phyloP scores from a whole-genome alignment of 2,329 filamentous ascomycete species.

The Neocucurbitaria cava region DNA sequence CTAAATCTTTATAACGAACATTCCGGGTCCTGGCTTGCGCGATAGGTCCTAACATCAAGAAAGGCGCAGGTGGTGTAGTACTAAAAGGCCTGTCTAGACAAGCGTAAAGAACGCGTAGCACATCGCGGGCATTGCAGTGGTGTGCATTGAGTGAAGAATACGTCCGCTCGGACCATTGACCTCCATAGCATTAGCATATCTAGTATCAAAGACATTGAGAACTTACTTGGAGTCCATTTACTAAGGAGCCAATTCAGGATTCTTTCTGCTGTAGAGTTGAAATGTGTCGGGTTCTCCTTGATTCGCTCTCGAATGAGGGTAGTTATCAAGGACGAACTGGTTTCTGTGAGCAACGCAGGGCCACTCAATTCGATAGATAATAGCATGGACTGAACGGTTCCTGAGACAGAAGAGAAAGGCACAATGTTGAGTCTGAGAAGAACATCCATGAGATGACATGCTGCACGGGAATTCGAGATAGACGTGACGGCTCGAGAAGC shows the following conservation, averaged over 20 bases:
- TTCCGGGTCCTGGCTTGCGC: conserved; percentile 55
- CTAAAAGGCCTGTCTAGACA: conserved; percentile 66
- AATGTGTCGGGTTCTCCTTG: conserved; percentile 71
- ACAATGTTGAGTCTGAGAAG: conserved; percentile 73
- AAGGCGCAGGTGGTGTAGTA: conserved; percentile 26
- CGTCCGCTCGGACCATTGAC: conserved; percentile 63
- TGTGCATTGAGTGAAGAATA: conserved; percentile 70
- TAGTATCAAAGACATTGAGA: neutral
- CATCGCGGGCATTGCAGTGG: conserved; percentile 69
- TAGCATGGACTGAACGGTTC: conserved; percentile 75
- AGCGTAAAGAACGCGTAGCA: conserved; percentile 72
- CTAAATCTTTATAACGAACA: conserved; percentile 50
- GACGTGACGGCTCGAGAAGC: conserved; percentile 74
- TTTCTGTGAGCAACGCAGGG: conserved; percentile 79
- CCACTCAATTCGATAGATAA: conserved; percentile 82
- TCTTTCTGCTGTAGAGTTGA: conserved; percentile 71
- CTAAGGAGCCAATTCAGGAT: conserved; percentile 82
- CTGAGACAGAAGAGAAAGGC: conserved; percentile 69
- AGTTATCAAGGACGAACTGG: conserved; percentile 75
- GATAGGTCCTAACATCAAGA: conserved; percentile 49
- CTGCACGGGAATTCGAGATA: conserved; percentile 74
- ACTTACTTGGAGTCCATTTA: conserved; percentile 81
- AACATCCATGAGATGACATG: conserved; percentile 74
- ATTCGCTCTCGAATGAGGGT: conserved; percentile 71
- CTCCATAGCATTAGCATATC: conserved; percentile 30